Evolutionary conservation across 75 land plant species (phyloP), one percentile per base, ranked within the genome.

Genomic region (Adiantum capillusveneris): DNA sequence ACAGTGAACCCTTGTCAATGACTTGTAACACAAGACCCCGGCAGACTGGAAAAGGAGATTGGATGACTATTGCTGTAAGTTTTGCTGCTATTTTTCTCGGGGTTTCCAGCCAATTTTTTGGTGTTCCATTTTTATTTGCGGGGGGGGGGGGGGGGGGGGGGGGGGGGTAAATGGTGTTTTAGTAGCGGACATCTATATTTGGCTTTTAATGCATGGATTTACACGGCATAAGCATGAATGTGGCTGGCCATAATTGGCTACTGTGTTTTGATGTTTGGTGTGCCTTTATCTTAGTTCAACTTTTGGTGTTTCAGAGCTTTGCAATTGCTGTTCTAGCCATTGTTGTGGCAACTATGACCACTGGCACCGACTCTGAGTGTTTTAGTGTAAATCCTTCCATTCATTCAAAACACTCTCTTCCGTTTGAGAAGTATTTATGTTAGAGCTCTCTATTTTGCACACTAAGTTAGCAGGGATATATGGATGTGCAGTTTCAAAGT

Each of bases 321-420:
- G 25, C 81, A 1, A 74, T 94, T 69, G 98, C 91, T 11, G 44
- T 94, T 24, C 60, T 79, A 44, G 88, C 82, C 1, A 86, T 94
- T 16, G 86, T 84, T 0, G 75, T 94, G 14, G 87, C 96, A 56
- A 94, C 96, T n/a, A 90, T 90, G 66, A 81, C 98, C 14, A 84
- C 98, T 12, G 98, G 98, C 37, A 77, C 87, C 22, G 98, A 94
- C 29, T 90, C 96, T 0, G 59, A 79, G 63, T 70, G 81, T 59
- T 90, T 94, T 62, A 76, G 83, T 82, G 98, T 94, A 65, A 25
- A 9, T 19, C 34, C 20, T 39, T n/a, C 11, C 5, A n/a, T n/a
- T n/a, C n/a, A n/a, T n/a, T n/a, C n/a, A n/a, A n/a, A n/a, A n/a
- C n/a, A n/a, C 50, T 54, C 3, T 41, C 41, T 31, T 9, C 18